Base-by-base conservation (phyloP, 2,329 filamentous ascomycete genomes). In the Aspergillus ibericus region DNA sequence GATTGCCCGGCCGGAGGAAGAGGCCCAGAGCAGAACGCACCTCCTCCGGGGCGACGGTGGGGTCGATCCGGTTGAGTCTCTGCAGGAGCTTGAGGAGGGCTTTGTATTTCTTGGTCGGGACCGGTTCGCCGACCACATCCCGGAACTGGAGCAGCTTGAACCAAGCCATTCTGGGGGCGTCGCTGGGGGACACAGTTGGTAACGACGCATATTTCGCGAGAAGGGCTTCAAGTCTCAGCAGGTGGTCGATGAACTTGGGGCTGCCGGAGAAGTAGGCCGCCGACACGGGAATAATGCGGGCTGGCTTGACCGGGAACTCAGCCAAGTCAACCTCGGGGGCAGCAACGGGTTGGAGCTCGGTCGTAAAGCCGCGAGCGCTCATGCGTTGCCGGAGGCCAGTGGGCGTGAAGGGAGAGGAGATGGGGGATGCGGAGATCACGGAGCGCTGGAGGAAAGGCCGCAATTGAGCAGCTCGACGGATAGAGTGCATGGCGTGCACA, bases 261-360 rank as follows among this genome's bases (percentile, higher is more conserved):
- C 88, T 88, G 53, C 89, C 89, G 53, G 92, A 93, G 80, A 98
- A 99, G 79, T 99, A 99, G n/a, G 93, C 95, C 2, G 91, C 88
- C 35, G 93, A 96, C 25, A 84, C 83, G 18, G 95, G 95, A 35
- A 97, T 80, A 20, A 96, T 81, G 64, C 95, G 91, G 54, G 90
- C 87, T 64, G 85, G 83, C 25, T 68, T 64, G 27, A 77, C 63
- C 44, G 20, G 59, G 60, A 68, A 68, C 34, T 65, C 56, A 16
- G 58, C 52, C 57, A 74, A 71, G 59, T 79, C 63, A 55, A 76
- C 72, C 55, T 73, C 67, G 15, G 72, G 68, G 27, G 73, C 71
- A 32, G 74, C 70, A 35, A 27, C 22, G 8, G 55, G 40, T 29
- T 61, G 32, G 15, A 55, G 27, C 55, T 73, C 68, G 12, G 70